Base-by-base conservation (phyloP, 2,329 filamentous ascomycete genomes). In the Aspergillus ochraceoroseus region DNA sequence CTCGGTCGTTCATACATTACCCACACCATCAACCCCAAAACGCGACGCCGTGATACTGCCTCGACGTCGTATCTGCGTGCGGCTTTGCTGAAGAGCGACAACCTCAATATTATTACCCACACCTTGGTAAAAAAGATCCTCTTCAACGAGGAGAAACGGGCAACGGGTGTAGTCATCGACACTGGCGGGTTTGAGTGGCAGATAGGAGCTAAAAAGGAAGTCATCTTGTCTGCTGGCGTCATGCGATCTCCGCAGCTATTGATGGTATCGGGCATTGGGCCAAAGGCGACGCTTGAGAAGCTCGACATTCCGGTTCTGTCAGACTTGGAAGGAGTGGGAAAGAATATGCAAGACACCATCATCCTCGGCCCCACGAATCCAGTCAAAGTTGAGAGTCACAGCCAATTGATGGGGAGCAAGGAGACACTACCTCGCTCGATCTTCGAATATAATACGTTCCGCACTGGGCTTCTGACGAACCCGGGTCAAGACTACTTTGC, bases 181-280 rank as follows among this genome's bases (percentile, higher is more conserved):
- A 20, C 14, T 6, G 23, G 15, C 3, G 33, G 25, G 6, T 28
- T 28, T 15, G 33, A 28, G 7, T 28, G 14, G 33, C 14, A 27
- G 5, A 22, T 37, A n/a, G 12, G 9, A 4, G 40, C 37, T 4
- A n/a, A 12, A 9, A 62, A 62, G 20, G 76, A 79, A 49, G 63
- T 69, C 2, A 68, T 71, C 27, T 41, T 80, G 2, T 67, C 73
- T 0, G 72, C 70, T 1, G 77, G 77, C 5, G 63, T 67, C 2
- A 75, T 73, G 53, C 74, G 76, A 51, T 70, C 72, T 0, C 75
- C 76, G 0, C 73, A 78, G 44, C 57, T 77, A 5, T 62, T 77
- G 5, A 73, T 75, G 62, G 64, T 74, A 3, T 74, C 70, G 28
- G 74, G 74, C 1, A 57, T 70, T 41, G 74, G 74, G 0, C 72